A percentile compares a stretch with the other conserved stretches of the same genome.
phyloP scores from a whole-genome alignment of 441 rosid genomes.

The Populus hybrid region DNA sequence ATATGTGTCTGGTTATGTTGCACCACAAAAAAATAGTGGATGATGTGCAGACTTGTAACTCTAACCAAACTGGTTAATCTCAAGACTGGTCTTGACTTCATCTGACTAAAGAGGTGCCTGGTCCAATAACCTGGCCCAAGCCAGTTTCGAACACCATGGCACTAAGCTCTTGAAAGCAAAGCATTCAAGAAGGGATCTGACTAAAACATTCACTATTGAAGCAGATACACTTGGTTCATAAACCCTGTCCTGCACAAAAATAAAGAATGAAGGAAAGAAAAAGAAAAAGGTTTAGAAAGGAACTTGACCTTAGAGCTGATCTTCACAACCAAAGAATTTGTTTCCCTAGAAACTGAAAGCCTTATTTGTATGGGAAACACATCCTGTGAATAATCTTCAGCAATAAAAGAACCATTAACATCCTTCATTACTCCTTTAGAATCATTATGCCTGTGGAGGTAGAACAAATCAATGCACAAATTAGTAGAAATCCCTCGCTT shows the following conservation, averaged over 20 bases:
- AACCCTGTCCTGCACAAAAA: background rate
- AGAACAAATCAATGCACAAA: conserved; percentile 22
- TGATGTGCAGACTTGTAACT: background rate
- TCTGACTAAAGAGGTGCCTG: background rate
- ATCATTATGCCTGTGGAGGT: conserved; percentile 58
- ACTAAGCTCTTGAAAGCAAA: background rate
- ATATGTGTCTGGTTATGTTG: background rate
- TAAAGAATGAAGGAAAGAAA: background rate
- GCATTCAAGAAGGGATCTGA: background rate
- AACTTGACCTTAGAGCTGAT: conserved; percentile 66
- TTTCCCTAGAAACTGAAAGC: conserved; percentile 63
- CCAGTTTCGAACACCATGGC: background rate
- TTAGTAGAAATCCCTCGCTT: background rate
- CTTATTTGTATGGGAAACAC: conserved; percentile 80
- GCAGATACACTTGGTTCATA: background rate
- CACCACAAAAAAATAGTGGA: background rate
- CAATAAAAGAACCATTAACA: conserved; percentile 46
- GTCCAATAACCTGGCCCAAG: background rate
- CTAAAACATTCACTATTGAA: background rate
- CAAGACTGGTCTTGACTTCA: background rate
- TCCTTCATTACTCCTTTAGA: conserved; percentile 48
- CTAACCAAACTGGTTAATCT: background rate
- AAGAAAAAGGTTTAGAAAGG: conserved; percentile 1
- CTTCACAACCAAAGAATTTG: conserved; percentile 65
- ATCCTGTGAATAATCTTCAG: conserved; percentile 71